Percentiles rank a stretch among this genome's conserved stretches.
These are phyloP conservation scores for Phaeosphaeriaceae sp. DNA, from an alignment of 2,329 filamentous ascomycete genomes.

Conservation along the genomic window DNA sequence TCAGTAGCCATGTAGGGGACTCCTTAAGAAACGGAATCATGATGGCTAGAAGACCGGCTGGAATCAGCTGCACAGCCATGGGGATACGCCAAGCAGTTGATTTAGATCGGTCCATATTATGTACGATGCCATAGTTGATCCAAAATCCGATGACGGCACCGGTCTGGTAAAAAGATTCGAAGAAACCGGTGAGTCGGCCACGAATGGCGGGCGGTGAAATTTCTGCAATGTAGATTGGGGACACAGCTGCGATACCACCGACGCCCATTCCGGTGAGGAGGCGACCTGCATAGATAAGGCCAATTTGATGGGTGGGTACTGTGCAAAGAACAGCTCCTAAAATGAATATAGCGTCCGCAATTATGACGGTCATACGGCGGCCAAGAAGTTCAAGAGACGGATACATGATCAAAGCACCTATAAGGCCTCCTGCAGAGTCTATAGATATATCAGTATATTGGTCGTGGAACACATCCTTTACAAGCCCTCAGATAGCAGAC, in stretches of 20 bases:
- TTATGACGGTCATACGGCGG: slow-evolving; percentile 58
- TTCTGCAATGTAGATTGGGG: slow-evolving; percentile 48
- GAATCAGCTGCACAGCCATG: slow-evolving; percentile 56
- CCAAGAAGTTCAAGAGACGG: slow-evolving; percentile 55
- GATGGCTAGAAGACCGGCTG: slow-evolving; percentile 44
- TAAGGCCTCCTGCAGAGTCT: slow-evolving; percentile 59
- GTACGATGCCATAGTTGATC: slow-evolving; percentile 51
- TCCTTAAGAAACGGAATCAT: slow-evolving; percentile 45
- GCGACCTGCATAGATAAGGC: slow-evolving; percentile 52
- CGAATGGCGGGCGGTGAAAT: slow-evolving; percentile 66
- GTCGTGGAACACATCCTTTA: neutral
- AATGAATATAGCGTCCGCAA: slow-evolving; percentile 55
- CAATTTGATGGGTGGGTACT: slow-evolving; percentile 41
- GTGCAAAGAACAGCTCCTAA: slow-evolving; percentile 50
- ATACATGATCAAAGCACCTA: slow-evolving; percentile 58
- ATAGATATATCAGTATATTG: neutral
- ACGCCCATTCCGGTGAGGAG: slow-evolving; percentile 49
- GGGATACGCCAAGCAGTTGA: slow-evolving; percentile 69
- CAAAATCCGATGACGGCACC: slow-evolving; percentile 59
- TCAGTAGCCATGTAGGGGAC: slow-evolving; percentile 41
- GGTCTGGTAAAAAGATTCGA: slow-evolving; percentile 69
- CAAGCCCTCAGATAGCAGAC: too few species aligned
- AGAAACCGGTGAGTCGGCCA: slow-evolving; percentile 69
- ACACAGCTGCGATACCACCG: slow-evolving; percentile 48
- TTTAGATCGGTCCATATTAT: slow-evolving; percentile 51